Evolutionary conservation across 106 monocot species (phyloP), one percentile per base, ranked within the genome.

Genomic region (Dendrobium huoshanense): DNA sequence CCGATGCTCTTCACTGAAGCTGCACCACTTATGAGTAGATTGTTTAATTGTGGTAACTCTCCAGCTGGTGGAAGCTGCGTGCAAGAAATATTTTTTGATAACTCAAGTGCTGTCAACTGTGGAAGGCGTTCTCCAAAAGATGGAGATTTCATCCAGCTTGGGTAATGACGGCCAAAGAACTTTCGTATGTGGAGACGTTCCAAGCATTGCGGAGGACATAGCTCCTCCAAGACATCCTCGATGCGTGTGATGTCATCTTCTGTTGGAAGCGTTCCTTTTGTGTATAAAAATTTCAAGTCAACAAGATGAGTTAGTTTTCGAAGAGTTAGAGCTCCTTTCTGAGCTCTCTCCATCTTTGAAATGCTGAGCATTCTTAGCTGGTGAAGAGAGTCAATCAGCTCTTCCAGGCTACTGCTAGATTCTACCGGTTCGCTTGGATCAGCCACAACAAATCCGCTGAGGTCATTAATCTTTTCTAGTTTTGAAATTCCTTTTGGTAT

Each of bases 161-260:
- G 87, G 19, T 70, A 83, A 15, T 45, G 15, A 4, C 22, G 27
- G 11, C 87, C 87, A 64, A 73, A 87, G 61, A 70, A 87, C 4
- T 45, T 47, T 19, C 40, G 6, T 11, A 87, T 73, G 13, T 33
- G 3, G 25, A 87, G 43, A 0, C 13, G 17, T 42, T 80, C 74
- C 1, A 80, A 18, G 8, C 27, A 65, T 16, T 59, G 55, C 31
- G 87, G 83, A 41, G 87, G 87, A 9, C 56, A 75, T 22, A 87
- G 87, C 48, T 80, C 78, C 59, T 80, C 83, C 9, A 80, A 80
- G 49, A 83, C 44, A 70, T 77, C 45, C 29, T 76, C 17, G 0
- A 83, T 56, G 19, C 43, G 80, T 13, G 7, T 72, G 27, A 33
- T 68, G 9, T 55, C 56, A 5, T 43, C 51, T 67, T 70, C 80